Conservation (phyloP, 2,329 filamentous ascomycete genomes). For the Drechslerella stenobrocha region DNA sequence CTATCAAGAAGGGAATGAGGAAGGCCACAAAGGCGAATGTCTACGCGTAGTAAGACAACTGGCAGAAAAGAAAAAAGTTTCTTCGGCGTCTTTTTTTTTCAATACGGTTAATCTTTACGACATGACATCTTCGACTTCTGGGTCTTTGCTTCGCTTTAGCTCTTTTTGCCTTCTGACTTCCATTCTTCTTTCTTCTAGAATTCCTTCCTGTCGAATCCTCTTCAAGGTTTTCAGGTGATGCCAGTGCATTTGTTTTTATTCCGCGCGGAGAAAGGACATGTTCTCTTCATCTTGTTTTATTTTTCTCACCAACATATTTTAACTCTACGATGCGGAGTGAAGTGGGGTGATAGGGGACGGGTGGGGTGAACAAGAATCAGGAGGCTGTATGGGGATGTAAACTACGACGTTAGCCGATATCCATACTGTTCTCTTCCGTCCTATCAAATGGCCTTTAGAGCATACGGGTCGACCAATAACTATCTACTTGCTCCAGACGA, state of each 20-base stretch:
- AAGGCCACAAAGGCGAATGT: conserved; percentile 25
- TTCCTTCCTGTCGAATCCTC: not conserved
- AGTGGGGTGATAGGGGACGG: conserved; percentile 9
- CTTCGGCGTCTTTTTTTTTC: conserved; percentile 14
- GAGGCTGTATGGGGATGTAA: conserved; percentile 38
- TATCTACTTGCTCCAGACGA: conserved; percentile 12
- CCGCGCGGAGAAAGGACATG: conserved; percentile 39
- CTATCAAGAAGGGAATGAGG: conserved; percentile 33
- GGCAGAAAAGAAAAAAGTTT: conserved; percentile 23
- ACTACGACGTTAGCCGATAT: conserved; percentile 18
- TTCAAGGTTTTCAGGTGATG: not conserved
- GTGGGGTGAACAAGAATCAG: conserved; percentile 16
- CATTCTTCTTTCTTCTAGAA: conserved; percentile 6
- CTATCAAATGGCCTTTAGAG: not conserved
- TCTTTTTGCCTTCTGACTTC: conserved; percentile 17
- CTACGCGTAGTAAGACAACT: conserved; percentile 31
- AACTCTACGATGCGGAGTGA: conserved; percentile 13
- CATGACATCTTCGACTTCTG: conserved; percentile 19
- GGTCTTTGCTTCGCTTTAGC: not conserved
- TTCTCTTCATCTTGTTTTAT: conserved; percentile 47
- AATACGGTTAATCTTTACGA: conserved; percentile 36
- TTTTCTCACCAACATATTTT: conserved; percentile 41
- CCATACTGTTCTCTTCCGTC: conserved; percentile 24
- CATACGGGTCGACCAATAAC: no score
- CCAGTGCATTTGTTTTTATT: conserved; percentile 13